Percentiles rank a stretch among this genome's conserved stretches.
Evolutionary conservation across 441 rosid genomes (phyloP).

Genomic region (Capsella rubella): DNA sequence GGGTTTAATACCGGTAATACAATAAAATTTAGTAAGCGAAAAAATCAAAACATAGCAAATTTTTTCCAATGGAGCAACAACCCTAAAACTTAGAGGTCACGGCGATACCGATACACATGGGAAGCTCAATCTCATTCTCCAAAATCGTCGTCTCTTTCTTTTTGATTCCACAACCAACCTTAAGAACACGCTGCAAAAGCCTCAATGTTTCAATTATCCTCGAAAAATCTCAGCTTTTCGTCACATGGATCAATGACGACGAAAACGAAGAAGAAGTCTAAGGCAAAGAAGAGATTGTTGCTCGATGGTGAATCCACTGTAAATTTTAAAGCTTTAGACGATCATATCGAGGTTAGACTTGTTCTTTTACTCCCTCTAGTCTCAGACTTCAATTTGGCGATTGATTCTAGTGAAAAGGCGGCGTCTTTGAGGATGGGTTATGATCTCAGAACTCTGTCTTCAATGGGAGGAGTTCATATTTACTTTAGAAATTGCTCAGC

Average conservation of each 20-base stretch:
- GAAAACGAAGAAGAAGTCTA: constrained; percentile 30
- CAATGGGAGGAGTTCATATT: too few species aligned
- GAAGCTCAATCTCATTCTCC: constrained; percentile 85
- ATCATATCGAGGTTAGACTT: constrained; percentile 83
- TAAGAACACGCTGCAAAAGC: constrained; percentile 49
- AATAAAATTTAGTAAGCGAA: too few species aligned
- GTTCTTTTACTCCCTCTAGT: constrained; percentile 77
- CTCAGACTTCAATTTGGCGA: constrained; percentile 49
- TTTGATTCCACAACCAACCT: constrained; percentile 60
- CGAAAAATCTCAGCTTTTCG: constrained; percentile 53
- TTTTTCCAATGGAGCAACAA: constrained; percentile 35
- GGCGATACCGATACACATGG: constrained; percentile 81
- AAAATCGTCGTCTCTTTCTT: constrained; percentile 64
- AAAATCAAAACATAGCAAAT: constrained; percentile 15
- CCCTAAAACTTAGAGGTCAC: constrained; percentile 56
- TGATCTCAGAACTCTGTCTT: constrained; percentile 55
- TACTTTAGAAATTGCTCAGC: too few species aligned
- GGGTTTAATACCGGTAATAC: too few species aligned
- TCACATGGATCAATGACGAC: constrained; percentile 54
- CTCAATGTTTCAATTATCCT: constrained; percentile 48
- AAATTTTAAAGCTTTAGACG: constrained; percentile 61
- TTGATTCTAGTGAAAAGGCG: constrained; percentile 43
- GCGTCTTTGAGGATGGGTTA: constrained; percentile 58
- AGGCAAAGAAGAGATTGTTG: constrained; percentile 13
- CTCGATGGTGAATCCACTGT: constrained; percentile 66